Conservation (phyloP, 2,329 filamentous ascomycete genomes). For the Venturia effusa region DNA sequence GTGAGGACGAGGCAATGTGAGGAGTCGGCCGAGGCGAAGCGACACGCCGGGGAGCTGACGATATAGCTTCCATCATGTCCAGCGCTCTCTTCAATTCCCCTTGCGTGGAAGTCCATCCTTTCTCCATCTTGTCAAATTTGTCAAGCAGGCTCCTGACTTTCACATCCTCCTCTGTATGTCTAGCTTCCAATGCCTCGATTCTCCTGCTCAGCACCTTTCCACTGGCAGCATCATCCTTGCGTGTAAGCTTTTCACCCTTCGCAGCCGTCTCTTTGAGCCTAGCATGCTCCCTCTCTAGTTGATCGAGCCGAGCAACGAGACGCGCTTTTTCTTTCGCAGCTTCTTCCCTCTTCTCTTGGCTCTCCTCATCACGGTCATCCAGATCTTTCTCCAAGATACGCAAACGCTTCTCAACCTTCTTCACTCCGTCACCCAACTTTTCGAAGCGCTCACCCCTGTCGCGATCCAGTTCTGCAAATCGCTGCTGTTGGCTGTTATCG, state of each 20-base stretch:
- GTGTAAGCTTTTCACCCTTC: slow-evolving; percentile 1
- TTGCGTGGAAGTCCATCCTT: not conserved
- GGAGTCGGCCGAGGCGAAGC: not conserved
- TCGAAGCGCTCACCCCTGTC: not conserved
- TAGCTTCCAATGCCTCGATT: not conserved
- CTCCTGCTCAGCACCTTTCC: not conserved
- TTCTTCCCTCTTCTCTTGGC: not conserved
- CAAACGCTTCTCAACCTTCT: not conserved
- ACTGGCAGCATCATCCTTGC: not conserved
- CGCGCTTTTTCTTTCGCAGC: not conserved
- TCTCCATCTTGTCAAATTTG: slow-evolving; percentile 4
- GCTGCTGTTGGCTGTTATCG: not conserved
- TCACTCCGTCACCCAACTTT: not conserved
- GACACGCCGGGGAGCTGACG: not conserved
- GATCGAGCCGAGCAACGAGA: not conserved
- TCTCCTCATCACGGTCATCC: not conserved
- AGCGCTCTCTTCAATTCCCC: not conserved
- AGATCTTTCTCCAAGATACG: not conserved
- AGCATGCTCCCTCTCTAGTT: not conserved
- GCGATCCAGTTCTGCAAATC: not conserved
- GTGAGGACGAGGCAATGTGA: not conserved
- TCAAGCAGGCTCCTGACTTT: not conserved
- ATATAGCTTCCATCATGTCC: not conserved
- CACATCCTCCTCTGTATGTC: not conserved
- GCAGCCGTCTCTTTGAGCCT: not conserved